Evolutionary conservation across 495 filamentous ascomycete genomes (phyloP), one percentile per base, ranked within the genome.

Genomic region (Copromyces sp.): DNA sequence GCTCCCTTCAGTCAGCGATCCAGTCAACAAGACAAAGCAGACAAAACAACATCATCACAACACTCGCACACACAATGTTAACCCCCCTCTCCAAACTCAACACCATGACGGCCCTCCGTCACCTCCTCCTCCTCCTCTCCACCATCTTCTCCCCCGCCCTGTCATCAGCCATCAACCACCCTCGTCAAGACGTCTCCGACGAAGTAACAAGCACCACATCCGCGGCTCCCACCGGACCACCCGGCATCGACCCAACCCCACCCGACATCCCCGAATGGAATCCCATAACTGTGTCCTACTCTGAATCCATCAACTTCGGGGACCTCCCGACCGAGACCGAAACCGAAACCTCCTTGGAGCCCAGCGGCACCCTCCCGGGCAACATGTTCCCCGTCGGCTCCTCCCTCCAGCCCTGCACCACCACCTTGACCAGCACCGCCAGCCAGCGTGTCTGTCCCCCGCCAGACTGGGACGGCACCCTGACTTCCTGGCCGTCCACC

Each of bases 401-500:
- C 24, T 61, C 47, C 12, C 53, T 61, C 12, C 53, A 20, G 3
- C 24, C 24, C 42, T 82, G 81, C 74, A 82, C 81, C 1, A 73
- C 73, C 1, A 81, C 78, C n/a, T 9, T 75, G 0, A 74, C 74
- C 9, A 39, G 40, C 69, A 68, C 24, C 7, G 42, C 69, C 37
- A 20, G 39, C 4, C 70, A 44, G 29, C 53, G 53, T 32, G 75
- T 73, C 1, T 82, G 81, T 68, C 61, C 73, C 20, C 53, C 53
- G 5, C 11, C 24, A 5, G 24, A 16, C 2, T 82, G 78, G 80
- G 71, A 77, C n/a, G 78, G 79, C 1, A 77, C 75, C 0, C 8
- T 68, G 5, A 81, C 77, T 0, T 24, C 75, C 39, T 81, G 77
- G 40, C 76, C 79, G n/a, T 77, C 75, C 1, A 81, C 81, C 11